phyloP scores from a whole-genome alignment of 495 filamentous ascomycete species.

The Aspergillus olivimuriae region DNA sequence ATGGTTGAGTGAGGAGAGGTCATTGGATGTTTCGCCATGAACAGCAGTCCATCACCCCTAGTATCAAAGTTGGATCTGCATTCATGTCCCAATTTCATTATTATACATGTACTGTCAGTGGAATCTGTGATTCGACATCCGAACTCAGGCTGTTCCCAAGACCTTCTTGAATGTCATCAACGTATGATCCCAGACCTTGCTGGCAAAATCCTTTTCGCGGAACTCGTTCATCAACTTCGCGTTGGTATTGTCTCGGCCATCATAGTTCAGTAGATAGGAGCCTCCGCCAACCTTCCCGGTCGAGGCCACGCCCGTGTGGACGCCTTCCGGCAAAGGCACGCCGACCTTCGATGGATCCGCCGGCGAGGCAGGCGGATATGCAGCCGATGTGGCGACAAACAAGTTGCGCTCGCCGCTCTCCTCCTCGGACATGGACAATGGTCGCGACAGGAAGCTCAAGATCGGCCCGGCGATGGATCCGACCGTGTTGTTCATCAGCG shows the following conservation, averaged over 20 bases:
- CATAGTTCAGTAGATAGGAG: constrained; percentile 40
- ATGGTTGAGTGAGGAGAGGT: constrained; percentile 7
- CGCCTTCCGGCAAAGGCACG: constrained; percentile 23
- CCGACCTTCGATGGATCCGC: constrained; percentile 20
- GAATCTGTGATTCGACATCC: too few relatives aligned
- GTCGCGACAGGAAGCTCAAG: constrained; percentile 18
- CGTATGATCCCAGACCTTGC: constrained; percentile 45
- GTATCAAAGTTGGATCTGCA: too few relatives aligned
- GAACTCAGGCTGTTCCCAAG: constrained; percentile 1
- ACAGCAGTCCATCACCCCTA: too few relatives aligned
- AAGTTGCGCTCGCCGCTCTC: constrained; percentile 52
- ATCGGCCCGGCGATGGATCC: constrained; percentile 5
- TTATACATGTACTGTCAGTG: too few relatives aligned
- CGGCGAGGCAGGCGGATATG: constrained; percentile 31
- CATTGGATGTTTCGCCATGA: too few relatives aligned
- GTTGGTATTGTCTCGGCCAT: constrained; percentile 35
- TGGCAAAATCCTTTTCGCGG: constrained; percentile 31
- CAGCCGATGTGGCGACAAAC: constrained; percentile 45
- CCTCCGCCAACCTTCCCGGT: constrained; percentile 44
- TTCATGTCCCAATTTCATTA: too few relatives aligned
- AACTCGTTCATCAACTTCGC: constrained; percentile 26
- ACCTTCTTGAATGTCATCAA: constrained; percentile 34
- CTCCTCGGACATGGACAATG: constrained; percentile 22
- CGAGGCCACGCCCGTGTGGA: constrained; percentile 30
- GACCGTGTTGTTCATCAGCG: constrained; percentile 16